Evolutionary conservation across 2,329 filamentous ascomycete genomes (phyloP).

Genomic region (Pseudogymnoascus sp.): DNA sequence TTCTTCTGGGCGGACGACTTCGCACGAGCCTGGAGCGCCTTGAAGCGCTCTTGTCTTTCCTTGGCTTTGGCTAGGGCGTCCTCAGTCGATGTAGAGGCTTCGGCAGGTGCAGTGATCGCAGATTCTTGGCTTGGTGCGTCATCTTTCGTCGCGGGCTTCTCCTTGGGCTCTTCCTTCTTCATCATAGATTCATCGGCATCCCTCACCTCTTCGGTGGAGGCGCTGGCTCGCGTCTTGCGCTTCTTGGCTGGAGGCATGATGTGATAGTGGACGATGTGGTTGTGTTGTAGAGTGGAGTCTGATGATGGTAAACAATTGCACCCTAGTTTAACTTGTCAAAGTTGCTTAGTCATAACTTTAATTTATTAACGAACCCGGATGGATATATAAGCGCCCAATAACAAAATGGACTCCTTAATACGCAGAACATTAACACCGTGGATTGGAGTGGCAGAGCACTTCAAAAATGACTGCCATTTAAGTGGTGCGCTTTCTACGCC

Average conservation of each 20-base stretch:
- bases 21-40: constrained; percentile 74
- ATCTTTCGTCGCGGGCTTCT: not conserved
- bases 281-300: constrained; percentile 10
- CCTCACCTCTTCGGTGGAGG: constrained; percentile 16
- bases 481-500: not conserved
- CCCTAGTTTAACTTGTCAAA: constrained; percentile 16
- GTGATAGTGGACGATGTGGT: not conserved
- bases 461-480: not conserved
- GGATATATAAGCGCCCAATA: not conserved
- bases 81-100: constrained; percentile 15
- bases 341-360: constrained; percentile 8
- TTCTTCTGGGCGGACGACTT: constrained; percentile 67
- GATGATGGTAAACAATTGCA: constrained; percentile 19
- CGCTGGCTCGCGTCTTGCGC: constrained; percentile 34
- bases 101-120: constrained; percentile 7
- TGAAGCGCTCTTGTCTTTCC: constrained; percentile 75
- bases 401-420: not conserved
- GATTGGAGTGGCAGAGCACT: not conserved
- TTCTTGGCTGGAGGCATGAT: constrained; percentile 40
- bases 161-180: not conserved
- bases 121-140: constrained; percentile 10
- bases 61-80: constrained; percentile 42
- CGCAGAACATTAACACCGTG: not conserved
- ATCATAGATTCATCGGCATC: not conserved
- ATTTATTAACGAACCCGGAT: constrained; percentile 1